Conservation (phyloP, 345 rosid species). For the Capsella bursapastoris region DNA sequence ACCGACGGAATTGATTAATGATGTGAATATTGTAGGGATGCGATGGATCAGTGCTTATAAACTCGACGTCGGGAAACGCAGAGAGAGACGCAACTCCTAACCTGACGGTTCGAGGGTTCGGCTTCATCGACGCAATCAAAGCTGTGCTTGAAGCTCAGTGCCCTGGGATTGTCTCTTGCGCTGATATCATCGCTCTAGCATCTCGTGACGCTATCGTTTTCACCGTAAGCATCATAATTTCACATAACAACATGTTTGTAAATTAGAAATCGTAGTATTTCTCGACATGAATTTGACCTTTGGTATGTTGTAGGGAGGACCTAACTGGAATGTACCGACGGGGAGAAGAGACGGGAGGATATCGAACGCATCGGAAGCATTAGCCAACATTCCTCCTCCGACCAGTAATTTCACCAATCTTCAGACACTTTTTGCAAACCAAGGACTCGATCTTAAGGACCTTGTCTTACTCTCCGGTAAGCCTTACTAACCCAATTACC, state of each 20-base stretch:
- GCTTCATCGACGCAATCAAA: conserved; percentile 73
- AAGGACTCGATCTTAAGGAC: conserved; percentile 75
- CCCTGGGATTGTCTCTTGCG: conserved; percentile 85
- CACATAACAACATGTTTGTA: neutral
- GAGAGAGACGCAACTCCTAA: conserved; percentile 75
- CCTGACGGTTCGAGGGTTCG: conserved; percentile 66
- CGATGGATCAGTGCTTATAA: conserved; percentile 82
- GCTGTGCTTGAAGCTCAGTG: conserved; percentile 71
- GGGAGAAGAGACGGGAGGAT: conserved; percentile 77
- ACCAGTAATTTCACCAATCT: conserved; percentile 62
- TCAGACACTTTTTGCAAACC: conserved; percentile 54
- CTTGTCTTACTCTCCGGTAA: conserved; percentile 69
- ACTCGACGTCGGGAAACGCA: conserved; percentile 62
- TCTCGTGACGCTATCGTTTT: conserved; percentile 74
- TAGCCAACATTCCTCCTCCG: conserved; percentile 64
- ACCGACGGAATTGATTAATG: neutral
- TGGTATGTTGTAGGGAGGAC: conserved; percentile 67
- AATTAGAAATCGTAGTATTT: neutral
- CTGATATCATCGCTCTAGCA: conserved; percentile 67
- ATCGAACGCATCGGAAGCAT: conserved; percentile 67
- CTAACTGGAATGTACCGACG: conserved; percentile 84
- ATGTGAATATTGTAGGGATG: conserved; percentile 63
- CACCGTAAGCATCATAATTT: conserved; percentile 49
- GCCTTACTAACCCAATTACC: neutral
- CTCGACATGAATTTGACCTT: neutral